Evolutionary conservation across 2,329 filamentous ascomycete genomes (phyloP), one percentile per base, ranked within the genome.

Genomic region (Fusarium circinatum): DNA sequence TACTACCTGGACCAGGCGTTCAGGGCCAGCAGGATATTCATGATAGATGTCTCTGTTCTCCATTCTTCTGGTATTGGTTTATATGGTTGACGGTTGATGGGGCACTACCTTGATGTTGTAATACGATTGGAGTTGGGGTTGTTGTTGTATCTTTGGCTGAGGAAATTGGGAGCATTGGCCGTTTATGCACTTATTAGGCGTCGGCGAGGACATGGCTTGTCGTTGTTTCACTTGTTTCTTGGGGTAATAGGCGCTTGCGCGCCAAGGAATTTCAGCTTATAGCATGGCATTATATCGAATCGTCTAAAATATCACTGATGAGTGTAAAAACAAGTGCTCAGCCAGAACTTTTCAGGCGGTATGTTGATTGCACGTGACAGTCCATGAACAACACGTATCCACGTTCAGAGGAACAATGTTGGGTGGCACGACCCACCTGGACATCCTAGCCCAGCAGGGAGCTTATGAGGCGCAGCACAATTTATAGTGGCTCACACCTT

Each of bases 111-210:
- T 68, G 72, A 71, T 71, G 72, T 68, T 76, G 73, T 75, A 71
- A 78, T 77, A 65, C 75, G 75, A 78, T 69, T 69, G 69, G 77
- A 78, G 76, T 78, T 76, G 58, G 75, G 73, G 74, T 68, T 75
- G 70, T 55, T 67, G 56, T 69, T 48, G 60, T 63, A 66, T 61
- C 62, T 45, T 78, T 75, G 62, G 52, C 65, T 73, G 62, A 73
- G 59, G 68, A 70, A 75, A 71, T 65, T 64, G 68, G 72, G 68
- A 75, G 72, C 73, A 75, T 71, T 61, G 63, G 72, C 74, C 70
- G 76, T 78, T 78, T 76, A 70, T 78, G 75, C 76, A 78, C 74
- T 78, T 78, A 70, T 66, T 68, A 68, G 76, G 76, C 76, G 76
- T 76, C 66, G 67, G 54, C 68, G 75, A 64, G 74, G 67, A 76